phyloP scores from a whole-genome alignment of 495 filamentous ascomycete species.

The Tetracladium setigerum region DNA sequence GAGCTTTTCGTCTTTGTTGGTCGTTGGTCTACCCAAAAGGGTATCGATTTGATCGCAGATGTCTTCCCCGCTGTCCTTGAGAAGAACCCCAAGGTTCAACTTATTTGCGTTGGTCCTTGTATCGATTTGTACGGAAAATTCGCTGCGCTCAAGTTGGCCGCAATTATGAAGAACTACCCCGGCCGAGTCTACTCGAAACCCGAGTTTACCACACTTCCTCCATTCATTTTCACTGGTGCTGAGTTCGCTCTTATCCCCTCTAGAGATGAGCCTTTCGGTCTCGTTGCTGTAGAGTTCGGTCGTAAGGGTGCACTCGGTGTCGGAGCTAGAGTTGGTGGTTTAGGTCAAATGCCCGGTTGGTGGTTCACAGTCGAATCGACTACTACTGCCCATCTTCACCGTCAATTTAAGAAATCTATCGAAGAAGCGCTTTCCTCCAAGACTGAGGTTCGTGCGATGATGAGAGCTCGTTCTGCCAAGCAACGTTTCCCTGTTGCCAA shows the following conservation, averaged over 20 bases:
- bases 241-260: slow-evolving; percentile 76
- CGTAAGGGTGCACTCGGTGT: slow-evolving; percentile 71
- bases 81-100: slow-evolving; percentile 56
- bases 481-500: slow-evolving; percentile 71
- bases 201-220: slow-evolving; percentile 66
- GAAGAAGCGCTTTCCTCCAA: slow-evolving; percentile 56
- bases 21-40: slow-evolving; percentile 74
- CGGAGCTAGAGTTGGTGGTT: slow-evolving; percentile 57
- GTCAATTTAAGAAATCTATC: slow-evolving; percentile 66
- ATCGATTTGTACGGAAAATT: slow-evolving; percentile 78
- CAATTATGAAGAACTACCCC: slow-evolving; percentile 67
- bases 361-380: slow-evolving; percentile 66
- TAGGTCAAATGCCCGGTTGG: slow-evolving; percentile 77
- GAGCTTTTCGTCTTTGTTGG: slow-evolving; percentile 75
- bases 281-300: slow-evolving; percentile 75
- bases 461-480: slow-evolving; percentile 69
- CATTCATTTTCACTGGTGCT: slow-evolving; percentile 72
- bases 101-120: slow-evolving; percentile 64
- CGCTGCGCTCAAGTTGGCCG: slow-evolving; percentile 62
- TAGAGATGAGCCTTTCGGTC: slow-evolving; percentile 71
- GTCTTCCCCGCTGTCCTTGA: slow-evolving; percentile 66
- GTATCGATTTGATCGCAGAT: slow-evolving; percentile 71
- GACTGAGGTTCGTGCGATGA: slow-evolving; percentile 53
- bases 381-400: slow-evolving; percentile 59
- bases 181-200: slow-evolving; percentile 70